phyloP scores from a whole-genome alignment of 2,329 filamentous ascomycete genomes.

The Pestalotiopsis sp. region DNA sequence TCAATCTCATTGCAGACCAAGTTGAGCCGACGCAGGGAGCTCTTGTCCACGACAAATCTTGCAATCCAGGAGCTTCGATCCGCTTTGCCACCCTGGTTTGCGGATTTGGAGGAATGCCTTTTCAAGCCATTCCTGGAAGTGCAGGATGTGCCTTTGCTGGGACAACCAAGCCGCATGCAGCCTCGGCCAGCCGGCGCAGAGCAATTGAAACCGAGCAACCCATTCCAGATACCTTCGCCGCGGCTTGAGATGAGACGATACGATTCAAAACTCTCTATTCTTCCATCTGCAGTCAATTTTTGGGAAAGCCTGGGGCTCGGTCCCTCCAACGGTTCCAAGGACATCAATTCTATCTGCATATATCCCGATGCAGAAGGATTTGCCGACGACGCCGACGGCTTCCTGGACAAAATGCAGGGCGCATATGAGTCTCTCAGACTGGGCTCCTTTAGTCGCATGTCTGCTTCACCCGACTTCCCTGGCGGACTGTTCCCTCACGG shows the following conservation, averaged over 20 bases:
- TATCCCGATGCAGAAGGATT: conserved; percentile 69
- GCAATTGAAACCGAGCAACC: conserved; percentile 49
- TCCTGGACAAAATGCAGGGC: conserved; percentile 68
- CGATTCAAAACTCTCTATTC: conserved; percentile 69
- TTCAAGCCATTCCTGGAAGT: conserved; percentile 57
- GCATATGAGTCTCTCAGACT: conserved; percentile 76
- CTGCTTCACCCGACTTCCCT: conserved; percentile 42
- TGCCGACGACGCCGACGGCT: conserved; percentile 59
- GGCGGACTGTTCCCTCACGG: conserved; percentile 54
- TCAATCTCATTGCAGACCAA: conserved; percentile 29
- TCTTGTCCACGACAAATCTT: conserved; percentile 45
- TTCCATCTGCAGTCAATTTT: conserved; percentile 74
- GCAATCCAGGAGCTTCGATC: conserved; percentile 51
- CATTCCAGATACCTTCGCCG: conserved; percentile 67
- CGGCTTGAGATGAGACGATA: conserved; percentile 73
- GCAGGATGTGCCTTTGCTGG: conserved; percentile 56
- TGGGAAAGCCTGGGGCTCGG: conserved; percentile 81
- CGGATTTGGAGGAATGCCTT: conserved; percentile 39
- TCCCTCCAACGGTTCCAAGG: conserved; percentile 71
- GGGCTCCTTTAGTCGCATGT: conserved; percentile 61
- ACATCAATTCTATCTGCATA: conserved; percentile 70
- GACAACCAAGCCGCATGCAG: conserved; percentile 53
- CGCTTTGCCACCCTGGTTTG: conserved; percentile 46
- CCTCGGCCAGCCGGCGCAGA: conserved; percentile 50
- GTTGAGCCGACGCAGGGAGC: conserved; percentile 38